A percentile compares a stretch with the other conserved stretches of the same genome.
phyloP scores from a whole-genome alignment of 2,329 filamentous ascomycete genomes.

The Aspergillus oerlinghausenensis region DNA sequence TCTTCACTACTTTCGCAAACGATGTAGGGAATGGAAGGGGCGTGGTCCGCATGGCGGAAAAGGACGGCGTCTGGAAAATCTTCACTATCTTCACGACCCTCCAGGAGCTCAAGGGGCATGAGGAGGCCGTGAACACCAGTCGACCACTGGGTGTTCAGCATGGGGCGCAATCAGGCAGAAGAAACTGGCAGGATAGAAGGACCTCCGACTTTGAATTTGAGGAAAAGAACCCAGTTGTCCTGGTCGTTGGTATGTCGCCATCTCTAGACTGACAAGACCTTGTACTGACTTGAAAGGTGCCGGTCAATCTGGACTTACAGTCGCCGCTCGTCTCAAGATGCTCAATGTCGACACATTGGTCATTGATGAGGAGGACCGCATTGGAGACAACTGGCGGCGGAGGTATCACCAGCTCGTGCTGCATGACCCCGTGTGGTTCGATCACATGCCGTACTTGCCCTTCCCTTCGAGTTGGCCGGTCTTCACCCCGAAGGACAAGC shows the following conservation, averaged over 20 bases:
- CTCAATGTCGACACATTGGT: constrained; percentile 53
- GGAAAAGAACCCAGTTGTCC: constrained; percentile 51
- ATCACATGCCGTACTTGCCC: constrained; percentile 56
- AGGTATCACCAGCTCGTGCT: constrained; percentile 63
- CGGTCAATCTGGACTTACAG: constrained; percentile 57
- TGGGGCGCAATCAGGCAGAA: constrained; percentile 47
- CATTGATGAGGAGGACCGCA: constrained; percentile 54
- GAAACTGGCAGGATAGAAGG: constrained; percentile 59
- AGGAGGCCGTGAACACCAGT: constrained; percentile 46
- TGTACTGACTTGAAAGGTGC: constrained; percentile 38
- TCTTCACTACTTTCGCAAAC: constrained; percentile 54
- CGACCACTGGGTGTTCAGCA: constrained; percentile 56
- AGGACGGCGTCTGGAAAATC: constrained; percentile 52
- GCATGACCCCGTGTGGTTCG: constrained; percentile 60
- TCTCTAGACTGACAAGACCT: not conserved
- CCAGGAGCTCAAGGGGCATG: constrained; percentile 49
- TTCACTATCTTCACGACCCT: constrained; percentile 62
- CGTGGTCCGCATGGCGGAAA: constrained; percentile 48
- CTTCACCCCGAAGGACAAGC: constrained; percentile 68
- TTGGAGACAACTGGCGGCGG: constrained; percentile 62
- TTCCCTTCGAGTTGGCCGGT: constrained; percentile 65
- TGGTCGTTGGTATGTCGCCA: constrained; percentile 53
- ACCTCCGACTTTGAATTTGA: constrained; percentile 47
- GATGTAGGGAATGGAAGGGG: constrained; percentile 54
- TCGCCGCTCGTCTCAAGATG: constrained; percentile 57